phyloP scores from a whole-genome alignment of 1,284 basidiomycete genomes.

The Gomphus sp. region DNA sequence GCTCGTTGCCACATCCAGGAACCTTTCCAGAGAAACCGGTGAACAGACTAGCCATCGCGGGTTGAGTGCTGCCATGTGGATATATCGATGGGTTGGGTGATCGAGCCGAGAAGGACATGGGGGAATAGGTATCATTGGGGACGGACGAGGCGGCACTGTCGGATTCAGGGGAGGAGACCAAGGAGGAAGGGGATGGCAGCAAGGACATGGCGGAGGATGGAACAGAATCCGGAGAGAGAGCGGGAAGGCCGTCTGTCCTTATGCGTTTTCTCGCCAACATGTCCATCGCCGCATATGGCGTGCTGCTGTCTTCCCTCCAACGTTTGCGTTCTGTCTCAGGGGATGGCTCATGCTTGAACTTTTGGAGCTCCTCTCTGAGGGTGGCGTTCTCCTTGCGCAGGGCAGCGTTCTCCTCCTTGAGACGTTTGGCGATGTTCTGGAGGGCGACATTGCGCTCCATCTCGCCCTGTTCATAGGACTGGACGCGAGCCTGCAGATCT shows the following conservation, averaged over 20 bases:
- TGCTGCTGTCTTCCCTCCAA: slow-evolving; percentile 22
- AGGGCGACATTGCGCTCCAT: slow-evolving; percentile 83
- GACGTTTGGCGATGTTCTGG: slow-evolving; percentile 75
- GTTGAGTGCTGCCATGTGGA: slow-evolving; percentile 18
- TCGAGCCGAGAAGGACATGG: slow-evolving; percentile 28
- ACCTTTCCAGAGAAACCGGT: slow-evolving; percentile 6
- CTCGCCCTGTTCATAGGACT: slow-evolving; percentile 84
- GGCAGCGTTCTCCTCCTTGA: slow-evolving; percentile 80
- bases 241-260: slow-evolving; percentile 25
- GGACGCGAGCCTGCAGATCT: slow-evolving; percentile 82
- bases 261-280: slow-evolving; percentile 38
- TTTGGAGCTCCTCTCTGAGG: slow-evolving; percentile 52
- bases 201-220: slow-evolving; percentile 15
- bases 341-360: slow-evolving; percentile 19
- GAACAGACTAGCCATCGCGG: slow-evolving; percentile 13
- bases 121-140: slow-evolving; percentile 36
- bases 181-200: slow-evolving; percentile 28
- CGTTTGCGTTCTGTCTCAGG: slow-evolving; percentile 33
- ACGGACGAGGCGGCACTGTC: slow-evolving; percentile 21
- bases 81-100: slow-evolving; percentile 21
- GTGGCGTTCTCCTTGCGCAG: slow-evolving; percentile 55
- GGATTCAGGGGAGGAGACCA: slow-evolving; percentile 47
- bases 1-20: slow-evolving; percentile 15
- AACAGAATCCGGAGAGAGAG: slow-evolving; percentile 16
- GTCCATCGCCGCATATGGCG: slow-evolving; percentile 21